A percentile compares a stretch with the other conserved stretches of the same genome.
These are phyloP conservation scores for Meyerozyma sp. DNA, from an alignment of 1,139 yeast genomes.

Conservation along the genomic window DNA sequence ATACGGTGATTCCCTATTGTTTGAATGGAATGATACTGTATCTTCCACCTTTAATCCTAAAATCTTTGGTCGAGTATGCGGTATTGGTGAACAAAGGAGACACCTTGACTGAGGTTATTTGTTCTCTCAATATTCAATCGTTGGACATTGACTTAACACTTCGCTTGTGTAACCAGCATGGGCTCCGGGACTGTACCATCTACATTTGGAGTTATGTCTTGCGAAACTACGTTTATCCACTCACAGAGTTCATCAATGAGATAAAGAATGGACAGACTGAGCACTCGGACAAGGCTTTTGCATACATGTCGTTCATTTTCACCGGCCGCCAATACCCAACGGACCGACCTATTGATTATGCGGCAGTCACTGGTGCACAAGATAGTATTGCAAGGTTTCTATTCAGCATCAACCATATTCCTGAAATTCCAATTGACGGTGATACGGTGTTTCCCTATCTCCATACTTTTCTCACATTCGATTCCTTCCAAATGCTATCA, in stretches of 20 bases:
- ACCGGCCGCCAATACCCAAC: slow-evolving; percentile 80
- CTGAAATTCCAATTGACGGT: slow-evolving; percentile 22
- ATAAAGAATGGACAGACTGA: slow-evolving; percentile 6
- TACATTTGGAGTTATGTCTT: slow-evolving; percentile 67
- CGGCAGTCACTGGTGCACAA: slow-evolving; percentile 32
- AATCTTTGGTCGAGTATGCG: slow-evolving; percentile 51
- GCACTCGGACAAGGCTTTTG: slow-evolving; percentile 37
- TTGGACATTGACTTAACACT: slow-evolving; percentile 73
- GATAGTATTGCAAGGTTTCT: slow-evolving; percentile 46
- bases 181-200: slow-evolving; percentile 53
- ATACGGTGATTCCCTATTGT: slow-evolving; percentile 47
- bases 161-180: slow-evolving; percentile 48
- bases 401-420: slow-evolving; percentile 25
- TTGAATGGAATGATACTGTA: slow-evolving; percentile 36
- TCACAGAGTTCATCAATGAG: slow-evolving; percentile 48
- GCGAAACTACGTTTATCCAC: slow-evolving; percentile 63
- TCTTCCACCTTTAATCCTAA: slow-evolving; percentile 61
- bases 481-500: slow-evolving; percentile 55
- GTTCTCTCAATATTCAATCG: slow-evolving; percentile 57
- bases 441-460: slow-evolving; percentile 59
- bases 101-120: slow-evolving; percentile 57
- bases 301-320: slow-evolving; percentile 63
- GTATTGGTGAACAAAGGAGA: slow-evolving; percentile 36
- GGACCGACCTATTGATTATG: slow-evolving; percentile 38
- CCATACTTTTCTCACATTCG: slow-evolving; percentile 39